Conservation (phyloP, 2,329 filamentous ascomycete species). For the Cladobotryum mycophilum region DNA sequence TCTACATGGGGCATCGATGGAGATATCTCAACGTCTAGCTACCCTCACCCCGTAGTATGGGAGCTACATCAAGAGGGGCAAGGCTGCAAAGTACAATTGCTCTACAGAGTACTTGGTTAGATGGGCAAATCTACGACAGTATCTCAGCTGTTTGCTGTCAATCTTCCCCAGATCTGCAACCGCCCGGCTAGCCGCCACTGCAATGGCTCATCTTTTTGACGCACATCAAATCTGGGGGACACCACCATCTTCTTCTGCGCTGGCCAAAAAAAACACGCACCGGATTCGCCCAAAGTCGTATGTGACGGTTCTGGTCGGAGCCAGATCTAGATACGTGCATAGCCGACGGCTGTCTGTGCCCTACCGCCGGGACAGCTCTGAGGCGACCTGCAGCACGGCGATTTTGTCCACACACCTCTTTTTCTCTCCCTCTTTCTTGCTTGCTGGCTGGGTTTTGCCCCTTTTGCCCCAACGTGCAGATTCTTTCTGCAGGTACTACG, state of each 20-base stretch:
- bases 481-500: constrained; percentile 8
- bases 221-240: too few species aligned
- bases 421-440: too few species aligned
- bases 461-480: constrained; percentile 2
- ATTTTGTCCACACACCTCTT: neutral
- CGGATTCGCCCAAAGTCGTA: too few species aligned
- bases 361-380: neutral
- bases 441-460: too few species aligned
- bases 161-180: neutral
- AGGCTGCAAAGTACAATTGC: too few species aligned
- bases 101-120: neutral
- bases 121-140: neutral
- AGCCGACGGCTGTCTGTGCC: constrained; percentile 1
- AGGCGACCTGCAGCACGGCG: constrained; percentile 3
- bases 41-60: too few species aligned
- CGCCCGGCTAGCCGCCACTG: neutral
- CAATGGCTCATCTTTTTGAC: too few species aligned
- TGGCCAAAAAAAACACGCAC: too few species aligned
- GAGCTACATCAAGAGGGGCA: too few species aligned
- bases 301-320: neutral
- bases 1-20: too few species aligned
- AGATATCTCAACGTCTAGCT: too few species aligned
- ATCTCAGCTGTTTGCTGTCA: neutral
- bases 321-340: constrained; percentile 1
- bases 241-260: too few species aligned